Conservation (phyloP, 176 grass and related monocot species). For the Carex scoparia region DNA sequence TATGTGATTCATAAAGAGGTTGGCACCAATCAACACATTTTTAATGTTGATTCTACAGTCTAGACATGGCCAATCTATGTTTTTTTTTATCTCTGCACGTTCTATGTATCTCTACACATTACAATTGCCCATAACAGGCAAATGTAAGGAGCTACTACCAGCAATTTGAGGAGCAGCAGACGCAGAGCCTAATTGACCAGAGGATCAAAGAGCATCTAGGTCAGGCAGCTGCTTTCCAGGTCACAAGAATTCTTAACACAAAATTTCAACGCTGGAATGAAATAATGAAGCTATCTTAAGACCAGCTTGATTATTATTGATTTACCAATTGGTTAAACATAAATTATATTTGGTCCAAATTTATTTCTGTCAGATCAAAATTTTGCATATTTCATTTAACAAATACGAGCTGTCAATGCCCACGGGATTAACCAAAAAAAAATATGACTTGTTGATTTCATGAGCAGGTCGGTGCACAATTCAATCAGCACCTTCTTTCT, state of each 20-base stretch:
- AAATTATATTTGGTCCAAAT: too few species aligned
- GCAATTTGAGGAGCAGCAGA: constrained; percentile 93
- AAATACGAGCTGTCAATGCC: not conserved
- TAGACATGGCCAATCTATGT: not conserved
- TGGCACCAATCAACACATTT: not conserved
- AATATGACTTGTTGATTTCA: too few species aligned
- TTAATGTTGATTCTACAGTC: not conserved
- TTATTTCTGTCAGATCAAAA: not conserved
- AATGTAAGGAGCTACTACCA: constrained; percentile 86
- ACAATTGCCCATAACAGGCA: constrained; percentile 38
- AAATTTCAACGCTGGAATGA: not conserved
- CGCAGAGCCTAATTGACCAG: constrained; percentile 97
- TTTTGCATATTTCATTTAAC: not conserved
- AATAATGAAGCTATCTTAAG: not conserved
- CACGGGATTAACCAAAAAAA: too few species aligned
- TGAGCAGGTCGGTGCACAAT: not conserved
- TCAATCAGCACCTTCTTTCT: not conserved
- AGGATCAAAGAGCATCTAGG: constrained; percentile 98
- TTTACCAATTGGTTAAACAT: not conserved
- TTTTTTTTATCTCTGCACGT: not conserved
- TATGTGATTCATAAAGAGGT: not conserved
- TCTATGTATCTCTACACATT: not conserved
- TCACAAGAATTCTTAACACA: constrained; percentile 4
- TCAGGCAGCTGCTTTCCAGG: constrained; percentile 84
- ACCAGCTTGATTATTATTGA: not conserved